Percentiles rank a stretch among this genome's conserved stretches.
phyloP scores from a whole-genome alignment of 2,329 filamentous ascomycete species.

The Aspergillus oerlinghausenensis region DNA sequence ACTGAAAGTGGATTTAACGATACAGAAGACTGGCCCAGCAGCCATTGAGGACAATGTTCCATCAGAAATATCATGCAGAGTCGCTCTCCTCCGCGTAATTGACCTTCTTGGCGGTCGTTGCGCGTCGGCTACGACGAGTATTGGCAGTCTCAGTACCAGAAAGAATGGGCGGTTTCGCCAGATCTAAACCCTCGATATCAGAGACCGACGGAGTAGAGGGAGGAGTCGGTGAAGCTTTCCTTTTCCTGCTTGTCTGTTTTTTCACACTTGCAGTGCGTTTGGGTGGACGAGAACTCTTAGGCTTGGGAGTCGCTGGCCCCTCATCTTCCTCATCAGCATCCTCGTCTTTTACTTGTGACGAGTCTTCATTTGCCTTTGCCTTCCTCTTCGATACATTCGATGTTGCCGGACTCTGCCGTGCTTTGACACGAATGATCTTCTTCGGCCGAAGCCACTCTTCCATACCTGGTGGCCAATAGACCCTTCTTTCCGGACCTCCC shows the following conservation, averaged over 20 bases:
- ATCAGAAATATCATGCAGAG: slow-evolving; percentile 8
- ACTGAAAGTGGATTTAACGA: neutral
- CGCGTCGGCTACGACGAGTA: slow-evolving; percentile 27
- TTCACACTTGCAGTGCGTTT: slow-evolving; percentile 11
- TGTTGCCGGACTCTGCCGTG: slow-evolving; percentile 17
- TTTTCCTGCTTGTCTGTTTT: slow-evolving; percentile 23
- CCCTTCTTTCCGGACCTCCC: slow-evolving; percentile 75
- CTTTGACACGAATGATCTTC: slow-evolving; percentile 40
- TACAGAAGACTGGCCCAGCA: neutral
- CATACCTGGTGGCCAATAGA: slow-evolving; percentile 88
- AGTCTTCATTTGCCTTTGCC: slow-evolving; percentile 2
- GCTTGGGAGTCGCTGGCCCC: slow-evolving; percentile 14
- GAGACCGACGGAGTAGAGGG: slow-evolving; percentile 24
- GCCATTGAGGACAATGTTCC: neutral
- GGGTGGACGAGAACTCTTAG: slow-evolving; percentile 8
- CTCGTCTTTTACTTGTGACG: neutral
- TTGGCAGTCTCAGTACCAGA: slow-evolving; percentile 4
- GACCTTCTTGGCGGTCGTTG: slow-evolving; percentile 31
- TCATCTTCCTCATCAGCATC: slow-evolving; percentile 6
- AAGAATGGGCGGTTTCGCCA: slow-evolving; percentile 9
- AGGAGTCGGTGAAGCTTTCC: slow-evolving; percentile 24
- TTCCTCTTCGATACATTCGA: slow-evolving; percentile 16
- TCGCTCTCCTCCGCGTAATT: slow-evolving; percentile 33
- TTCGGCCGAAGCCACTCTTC: slow-evolving; percentile 90
- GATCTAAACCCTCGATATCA: slow-evolving; percentile 14